phyloP scores from a whole-genome alignment of 768 basidiomycete genomes.

The Russula dissimulans region DNA sequence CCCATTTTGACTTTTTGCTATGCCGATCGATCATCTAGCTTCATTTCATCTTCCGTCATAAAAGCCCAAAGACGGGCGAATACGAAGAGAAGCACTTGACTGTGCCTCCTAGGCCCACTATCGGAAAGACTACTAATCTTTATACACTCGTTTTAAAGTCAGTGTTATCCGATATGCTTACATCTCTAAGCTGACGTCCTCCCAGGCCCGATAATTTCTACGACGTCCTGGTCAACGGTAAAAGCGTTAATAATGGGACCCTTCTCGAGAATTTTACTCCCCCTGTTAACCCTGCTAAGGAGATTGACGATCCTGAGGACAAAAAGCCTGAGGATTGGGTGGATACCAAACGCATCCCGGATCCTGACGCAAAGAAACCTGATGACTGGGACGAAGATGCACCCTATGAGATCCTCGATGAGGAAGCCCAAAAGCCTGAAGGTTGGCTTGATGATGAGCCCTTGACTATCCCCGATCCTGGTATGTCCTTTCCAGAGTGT shows the following conservation, averaged over 20 bases:
- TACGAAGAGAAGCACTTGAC: conserved; percentile 95
- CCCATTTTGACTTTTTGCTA: not conserved
- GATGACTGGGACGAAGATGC: conserved; percentile 98
- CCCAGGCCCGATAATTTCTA: conserved; percentile 87
- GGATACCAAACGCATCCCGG: conserved; percentile 76
- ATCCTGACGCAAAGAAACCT: conserved; percentile 83
- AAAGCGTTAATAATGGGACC: conserved; percentile 66
- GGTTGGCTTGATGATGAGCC: conserved; percentile 95
- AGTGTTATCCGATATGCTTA: conserved; percentile 26
- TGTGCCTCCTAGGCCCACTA: conserved; percentile 69
- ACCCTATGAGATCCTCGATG: conserved; percentile 84
- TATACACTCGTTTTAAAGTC: conserved; percentile 92
- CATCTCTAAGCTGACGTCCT: not conserved
- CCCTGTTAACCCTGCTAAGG: conserved; percentile 82
- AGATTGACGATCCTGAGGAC: conserved; percentile 91
- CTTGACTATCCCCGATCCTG: conserved; percentile 74
- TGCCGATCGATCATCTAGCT: conserved; percentile 42
- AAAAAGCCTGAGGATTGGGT: conserved; percentile 91
- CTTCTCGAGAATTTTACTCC: conserved; percentile 93
- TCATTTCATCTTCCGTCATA: conserved; percentile 99
- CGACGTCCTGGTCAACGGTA: conserved; percentile 84
- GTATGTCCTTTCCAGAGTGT: conserved; percentile 30
- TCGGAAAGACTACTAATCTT: conserved; percentile 85
- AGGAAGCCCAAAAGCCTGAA: conserved; percentile 81
- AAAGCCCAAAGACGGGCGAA: conserved; percentile 86